Evolutionary conservation across 2,329 filamentous ascomycete genomes (phyloP), one percentile per base, ranked within the genome.

Genomic region (Penicillium frequentans): DNA sequence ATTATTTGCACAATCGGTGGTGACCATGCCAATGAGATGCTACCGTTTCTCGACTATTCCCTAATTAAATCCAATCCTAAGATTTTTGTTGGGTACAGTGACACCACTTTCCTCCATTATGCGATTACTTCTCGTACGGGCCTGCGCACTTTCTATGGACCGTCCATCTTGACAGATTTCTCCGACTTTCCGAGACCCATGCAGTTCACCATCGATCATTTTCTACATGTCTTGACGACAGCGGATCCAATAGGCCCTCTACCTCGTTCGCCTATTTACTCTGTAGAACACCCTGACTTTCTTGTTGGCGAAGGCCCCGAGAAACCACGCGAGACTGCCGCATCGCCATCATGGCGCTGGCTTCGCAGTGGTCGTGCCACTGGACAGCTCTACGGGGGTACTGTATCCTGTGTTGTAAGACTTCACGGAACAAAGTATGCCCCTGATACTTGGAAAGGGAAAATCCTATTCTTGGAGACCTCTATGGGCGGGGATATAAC

Each of bases 311-410:
- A 49, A 11, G 29, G 6, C 24, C 8, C 16, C 14, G 47, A 49
- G 11, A 37, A 27, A 14, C n/a, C 47, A 6, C 29, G 33, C 11
- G 47, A 49, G 23, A 23, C 24, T 14, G 31, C 27, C 16, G 47
- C 23, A 10, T 13, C 47, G 11, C 47, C 47, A 37, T 14, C 33
- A 16, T 49, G 47, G 47, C 16, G 47, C 23, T 49, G 47, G 47
- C 13, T 49, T 49, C 26, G 45, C 24, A 39, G 7, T 19, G 64
- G 61, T 39, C 39, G 10, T 19, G 59, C 56, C 9, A 79, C 31
- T 63, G 64, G 3, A 73, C 75, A 0, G 70, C 76, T 62, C 76
- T 78, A 77, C 55, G 65, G 5, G 70, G 75, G 6, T 63, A 72
- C 14, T 72, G 76, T 55, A 31, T 13, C 29, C 29, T 31, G 29